A percentile compares a stretch with the other conserved stretches of the same genome.
Conservation (phyloP, 2,329 filamentous ascomycete genomes). For the Bipolaris oryzae region DNA sequence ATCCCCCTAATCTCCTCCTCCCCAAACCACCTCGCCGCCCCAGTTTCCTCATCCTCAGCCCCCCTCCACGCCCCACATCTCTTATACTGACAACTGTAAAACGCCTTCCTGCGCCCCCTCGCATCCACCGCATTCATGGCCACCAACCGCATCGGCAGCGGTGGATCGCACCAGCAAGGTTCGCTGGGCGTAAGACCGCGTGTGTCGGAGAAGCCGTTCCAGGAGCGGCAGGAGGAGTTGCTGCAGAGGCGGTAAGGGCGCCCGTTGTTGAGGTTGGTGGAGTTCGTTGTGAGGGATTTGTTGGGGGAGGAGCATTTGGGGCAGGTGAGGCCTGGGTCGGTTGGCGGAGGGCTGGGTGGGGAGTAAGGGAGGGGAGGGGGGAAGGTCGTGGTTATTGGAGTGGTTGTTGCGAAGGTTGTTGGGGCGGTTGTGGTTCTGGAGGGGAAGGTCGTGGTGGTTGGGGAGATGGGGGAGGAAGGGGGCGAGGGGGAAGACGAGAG, state of each 20-base stretch:
- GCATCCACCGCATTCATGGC: background rate
- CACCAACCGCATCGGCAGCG: background rate
- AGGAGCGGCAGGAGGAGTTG: background rate
- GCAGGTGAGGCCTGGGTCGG: background rate
- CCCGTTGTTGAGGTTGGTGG: background rate
- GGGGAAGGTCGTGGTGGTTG: background rate
- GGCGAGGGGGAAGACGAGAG: background rate
- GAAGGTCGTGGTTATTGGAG: background rate
- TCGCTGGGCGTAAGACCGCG: background rate
- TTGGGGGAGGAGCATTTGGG: background rate
- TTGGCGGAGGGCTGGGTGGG: background rate
- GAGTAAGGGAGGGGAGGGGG: background rate
- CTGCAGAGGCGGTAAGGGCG: conserved; percentile 3
- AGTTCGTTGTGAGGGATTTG: background rate
- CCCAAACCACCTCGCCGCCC: background rate
- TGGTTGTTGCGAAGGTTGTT: background rate
- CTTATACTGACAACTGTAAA: conserved; percentile 13
- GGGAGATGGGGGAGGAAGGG: background rate
- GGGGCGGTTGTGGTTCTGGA: too few species aligned
- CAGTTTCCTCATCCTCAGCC: background rate
- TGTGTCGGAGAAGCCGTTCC: conserved; percentile 7
- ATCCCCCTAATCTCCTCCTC: background rate
- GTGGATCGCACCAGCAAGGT: background rate
- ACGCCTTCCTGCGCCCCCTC: background rate
- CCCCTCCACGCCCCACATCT: background rate